Conservation (phyloP, 2,329 filamentous ascomycete species). For the Coniochaeta ligniaria region DNA sequence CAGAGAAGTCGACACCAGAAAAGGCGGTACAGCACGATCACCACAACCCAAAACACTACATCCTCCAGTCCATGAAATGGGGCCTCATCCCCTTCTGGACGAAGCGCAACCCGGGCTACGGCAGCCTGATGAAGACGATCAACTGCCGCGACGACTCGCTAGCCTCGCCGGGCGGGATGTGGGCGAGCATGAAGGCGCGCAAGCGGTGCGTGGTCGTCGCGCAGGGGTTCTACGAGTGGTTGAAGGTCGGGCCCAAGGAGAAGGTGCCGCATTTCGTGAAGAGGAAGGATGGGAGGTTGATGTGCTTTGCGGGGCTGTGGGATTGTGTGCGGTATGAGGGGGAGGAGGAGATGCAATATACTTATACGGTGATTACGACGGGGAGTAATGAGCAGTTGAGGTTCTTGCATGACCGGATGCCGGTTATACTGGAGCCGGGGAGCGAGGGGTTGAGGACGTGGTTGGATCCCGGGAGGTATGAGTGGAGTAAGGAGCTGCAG, state of each 20-base stretch:
- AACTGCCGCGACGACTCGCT: conserved; percentile 92
- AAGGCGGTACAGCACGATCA: background rate
- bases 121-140: conserved; percentile 76
- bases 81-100: conserved; percentile 92
- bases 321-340: conserved; percentile 74
- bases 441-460: conserved; percentile 64
- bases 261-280: conserved; percentile 81
- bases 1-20: background rate
- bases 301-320: conserved; percentile 90
- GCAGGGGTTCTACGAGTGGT: conserved; percentile 95
- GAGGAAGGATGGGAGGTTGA: conserved; percentile 72
- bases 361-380: conserved; percentile 92
- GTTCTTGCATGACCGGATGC: conserved; percentile 94
- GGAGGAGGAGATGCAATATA: conserved; percentile 46
- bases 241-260: conserved; percentile 65
- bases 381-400: conserved; percentile 73
- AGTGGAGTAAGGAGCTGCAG: conserved; percentile 77
- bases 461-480: conserved; percentile 65
- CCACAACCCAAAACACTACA: conserved; percentile 52
- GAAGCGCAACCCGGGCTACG: conserved; percentile 72
- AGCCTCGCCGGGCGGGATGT: conserved; percentile 70
- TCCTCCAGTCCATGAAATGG: conserved; percentile 93
- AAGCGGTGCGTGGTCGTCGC: conserved; percentile 85
- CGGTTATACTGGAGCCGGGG: conserved; percentile 76
- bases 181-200: conserved; percentile 81